Conservation (phyloP, 2,329 filamentous ascomycete genomes). For the Botryotinia globosa region DNA sequence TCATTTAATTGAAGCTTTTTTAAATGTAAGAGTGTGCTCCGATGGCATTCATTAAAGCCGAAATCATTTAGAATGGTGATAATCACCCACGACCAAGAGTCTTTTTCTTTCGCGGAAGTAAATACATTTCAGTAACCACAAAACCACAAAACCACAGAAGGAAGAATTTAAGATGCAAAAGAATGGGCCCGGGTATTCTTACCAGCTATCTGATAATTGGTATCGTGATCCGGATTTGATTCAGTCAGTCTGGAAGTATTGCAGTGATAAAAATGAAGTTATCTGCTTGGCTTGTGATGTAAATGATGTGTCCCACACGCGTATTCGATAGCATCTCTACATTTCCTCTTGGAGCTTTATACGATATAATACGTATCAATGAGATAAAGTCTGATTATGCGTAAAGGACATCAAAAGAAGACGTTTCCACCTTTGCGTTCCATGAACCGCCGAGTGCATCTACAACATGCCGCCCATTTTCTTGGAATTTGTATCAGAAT, state of each 20-base stretch:
- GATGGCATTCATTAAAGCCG: not conserved
- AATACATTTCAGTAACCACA: no score
- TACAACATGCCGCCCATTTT: not conserved
- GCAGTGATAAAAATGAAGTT: no score
- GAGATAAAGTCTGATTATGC: not conserved
- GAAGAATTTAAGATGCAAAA: no score
- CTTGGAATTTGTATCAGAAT: not conserved
- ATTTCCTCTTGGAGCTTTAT: not conserved
- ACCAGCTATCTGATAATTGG: no score
- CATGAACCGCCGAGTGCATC: no score
- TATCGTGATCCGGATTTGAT: no score
- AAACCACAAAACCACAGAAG: no score
- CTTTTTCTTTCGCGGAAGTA: no score
- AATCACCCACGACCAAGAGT: not conserved
- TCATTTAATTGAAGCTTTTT: rapidly evolving
- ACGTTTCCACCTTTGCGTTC: not conserved
- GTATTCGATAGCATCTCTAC: not conserved
- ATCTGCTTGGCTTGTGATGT: not conserved
- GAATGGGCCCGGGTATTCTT: no score
- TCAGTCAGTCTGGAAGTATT: no score
- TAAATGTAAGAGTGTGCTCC: not conserved
- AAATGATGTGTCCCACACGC: not conserved
- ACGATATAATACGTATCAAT: not conserved
- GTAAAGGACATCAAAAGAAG: not conserved
- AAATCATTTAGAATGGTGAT: not conserved